Evolutionary conservation across 2,329 filamentous ascomycete species (phyloP), one percentile per base, ranked within the genome.

Genomic region (Aspergillus ibericus): DNA sequence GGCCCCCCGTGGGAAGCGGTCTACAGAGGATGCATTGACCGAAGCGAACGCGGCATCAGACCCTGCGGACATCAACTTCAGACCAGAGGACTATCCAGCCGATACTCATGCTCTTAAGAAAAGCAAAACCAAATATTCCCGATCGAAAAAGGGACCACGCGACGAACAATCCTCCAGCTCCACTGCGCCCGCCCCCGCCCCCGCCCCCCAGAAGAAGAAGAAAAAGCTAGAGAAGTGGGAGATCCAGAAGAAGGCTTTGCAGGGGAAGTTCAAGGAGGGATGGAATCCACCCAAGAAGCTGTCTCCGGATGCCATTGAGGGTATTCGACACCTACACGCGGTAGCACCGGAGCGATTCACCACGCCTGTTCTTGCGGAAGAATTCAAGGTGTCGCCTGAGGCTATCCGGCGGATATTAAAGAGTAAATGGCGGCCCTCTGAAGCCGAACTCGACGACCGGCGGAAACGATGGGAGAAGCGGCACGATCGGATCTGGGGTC

Each of bases 301-400:
- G 9, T 98, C 95, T 0, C 95, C 95, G 0, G 93, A 98, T 74
- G 92, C 93, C 1, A 81, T 97, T 32, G 88, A 90, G n/a, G 93
- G 92, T 42, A 96, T 99, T 66, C 87, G 92, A 42, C 88, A 90
- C 18, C 81, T 99, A 34, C 86, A 97, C 73, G 79, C 83, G 25
- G 87, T 92, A 66, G 88, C 92, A 62, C 92, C 93, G 0, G 83
- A 89, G 2, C 82, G 83, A 58, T 97, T 92, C 78, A 90, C 88
- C 4, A 96, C 90, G 0, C 75, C 82, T 15, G 82, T 86, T 34
- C 85, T 98, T 13, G 86, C 93, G 0, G 71, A 86, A 1, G 86
- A 92, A 66, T 99, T 98, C 76, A 82, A 92, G 73, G 82, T 97
- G n/a, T 92, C 92, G 0, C 82, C 90, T 2, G 95, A 99, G 72